A percentile compares a stretch with the other conserved stretches of the same genome.
These are phyloP conservation scores for Alternaria longipes DNA, from an alignment of 2,329 filamentous ascomycete species.

Conservation along the genomic window DNA sequence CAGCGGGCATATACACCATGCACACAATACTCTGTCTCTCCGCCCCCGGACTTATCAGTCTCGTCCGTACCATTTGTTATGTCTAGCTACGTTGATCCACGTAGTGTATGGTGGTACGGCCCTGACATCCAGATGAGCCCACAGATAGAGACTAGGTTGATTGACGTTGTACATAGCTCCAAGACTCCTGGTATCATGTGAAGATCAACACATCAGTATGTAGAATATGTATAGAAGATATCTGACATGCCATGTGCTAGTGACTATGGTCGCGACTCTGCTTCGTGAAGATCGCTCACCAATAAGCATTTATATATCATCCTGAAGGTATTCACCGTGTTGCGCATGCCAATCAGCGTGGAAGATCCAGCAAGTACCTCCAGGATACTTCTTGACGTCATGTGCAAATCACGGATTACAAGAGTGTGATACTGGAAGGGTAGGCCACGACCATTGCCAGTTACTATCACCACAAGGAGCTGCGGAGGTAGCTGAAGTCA, in stretches of 20 bases:
- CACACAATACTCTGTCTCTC: background rate
- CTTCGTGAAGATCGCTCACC: background rate
- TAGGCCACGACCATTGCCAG: background rate
- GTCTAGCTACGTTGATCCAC: background rate
- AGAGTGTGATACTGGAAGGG: background rate
- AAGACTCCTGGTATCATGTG: background rate
- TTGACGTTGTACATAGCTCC: background rate
- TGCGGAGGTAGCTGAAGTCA: background rate
- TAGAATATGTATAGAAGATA: background rate
- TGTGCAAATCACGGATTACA: no score
- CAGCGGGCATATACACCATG: background rate
- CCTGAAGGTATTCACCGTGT: background rate
- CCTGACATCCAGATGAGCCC: background rate
- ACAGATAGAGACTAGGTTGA: background rate
- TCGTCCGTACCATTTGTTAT: background rate
- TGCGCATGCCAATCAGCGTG: background rate
- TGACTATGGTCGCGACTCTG: background rate
- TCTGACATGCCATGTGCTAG: background rate
- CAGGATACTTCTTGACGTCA: no score
- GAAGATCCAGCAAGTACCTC: background rate
- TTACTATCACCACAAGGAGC: background rate
- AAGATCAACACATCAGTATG: background rate
- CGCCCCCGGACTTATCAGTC: no score
- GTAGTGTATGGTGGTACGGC: background rate
- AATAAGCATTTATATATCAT: background rate